Evolutionary conservation across 2,329 filamentous ascomycete species (phyloP).

Genomic region (Cladosporium halotolerans): DNA sequence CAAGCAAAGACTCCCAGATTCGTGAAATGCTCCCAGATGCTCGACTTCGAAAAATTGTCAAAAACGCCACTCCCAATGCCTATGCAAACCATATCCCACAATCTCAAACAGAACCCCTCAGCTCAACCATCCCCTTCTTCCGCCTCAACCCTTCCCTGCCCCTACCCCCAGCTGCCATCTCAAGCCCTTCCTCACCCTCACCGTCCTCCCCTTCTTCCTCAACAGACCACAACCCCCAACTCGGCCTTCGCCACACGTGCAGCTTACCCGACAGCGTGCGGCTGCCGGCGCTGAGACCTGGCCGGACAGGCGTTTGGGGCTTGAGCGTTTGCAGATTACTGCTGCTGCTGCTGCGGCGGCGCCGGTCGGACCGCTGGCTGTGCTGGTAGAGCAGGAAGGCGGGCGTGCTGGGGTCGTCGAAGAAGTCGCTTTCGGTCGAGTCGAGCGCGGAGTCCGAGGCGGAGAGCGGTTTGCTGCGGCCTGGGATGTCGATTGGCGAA

Average conservation of each 20-base stretch:
- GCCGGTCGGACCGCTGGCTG: constrained; percentile 6
- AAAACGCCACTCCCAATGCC: background rate
- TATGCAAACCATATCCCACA: background rate
- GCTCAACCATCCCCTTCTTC: background rate
- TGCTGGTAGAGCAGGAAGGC: constrained; percentile 21
- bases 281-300: constrained; percentile 22
- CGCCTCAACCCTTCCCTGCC: background rate
- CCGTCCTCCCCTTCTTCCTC: constrained; percentile 23
- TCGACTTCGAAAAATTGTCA: background rate
- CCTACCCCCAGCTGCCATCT: background rate
- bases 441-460: constrained; percentile 12
- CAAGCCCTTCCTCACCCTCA: constrained; percentile 8
- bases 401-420: constrained; percentile 20
- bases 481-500: background rate
- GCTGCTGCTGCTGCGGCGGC: background rate
- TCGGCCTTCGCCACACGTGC: constrained; percentile 27
- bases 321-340: background rate
- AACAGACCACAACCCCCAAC: constrained; percentile 23
- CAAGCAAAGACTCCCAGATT: no score
- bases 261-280: constrained; percentile 27
- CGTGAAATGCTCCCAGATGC: background rate
- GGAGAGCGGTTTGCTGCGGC: background rate
- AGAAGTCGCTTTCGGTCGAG: constrained; percentile 15
- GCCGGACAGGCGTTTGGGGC: constrained; percentile 14
- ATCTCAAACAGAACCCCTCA: background rate